phyloP scores from a whole-genome alignment of 768 basidiomycete genomes.

The Podaxis pistillaris region DNA sequence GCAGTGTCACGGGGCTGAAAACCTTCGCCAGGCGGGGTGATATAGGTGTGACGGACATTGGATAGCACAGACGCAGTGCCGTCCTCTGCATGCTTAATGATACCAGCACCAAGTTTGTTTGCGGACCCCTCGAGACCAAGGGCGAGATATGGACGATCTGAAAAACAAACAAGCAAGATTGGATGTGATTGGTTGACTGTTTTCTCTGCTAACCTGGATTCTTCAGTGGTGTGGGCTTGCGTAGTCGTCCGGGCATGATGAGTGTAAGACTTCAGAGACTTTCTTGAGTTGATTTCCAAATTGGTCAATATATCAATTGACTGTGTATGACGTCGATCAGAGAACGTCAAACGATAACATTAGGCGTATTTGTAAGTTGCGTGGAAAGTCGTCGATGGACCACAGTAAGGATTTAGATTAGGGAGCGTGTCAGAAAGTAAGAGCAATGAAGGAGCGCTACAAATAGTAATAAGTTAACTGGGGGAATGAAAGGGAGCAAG shows the following conservation, averaged over 20 bases:
- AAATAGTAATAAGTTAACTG: constrained; percentile 4
- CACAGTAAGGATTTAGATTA: background rate
- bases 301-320: background rate
- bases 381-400: background rate
- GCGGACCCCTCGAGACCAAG: constrained; percentile 97
- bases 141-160: constrained; percentile 76
- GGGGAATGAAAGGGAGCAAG: background rate
- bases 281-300: background rate
- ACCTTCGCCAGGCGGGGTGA: constrained; percentile 97
- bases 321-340: background rate
- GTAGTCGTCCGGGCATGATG: constrained; percentile 27
- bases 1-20: constrained; percentile 97
- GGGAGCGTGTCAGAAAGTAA: background rate
- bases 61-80: constrained; percentile 77
- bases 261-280: background rate
- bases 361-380: background rate
- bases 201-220: constrained; percentile 30
- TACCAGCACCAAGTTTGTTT: constrained; percentile 94
- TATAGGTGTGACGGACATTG: constrained; percentile 97
- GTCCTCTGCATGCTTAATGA: constrained; percentile 80
- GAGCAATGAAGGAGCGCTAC: background rate
- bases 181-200: background rate
- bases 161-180: background rate
- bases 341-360: constrained; percentile 4
- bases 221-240: constrained; percentile 30